Percentiles rank a stretch among this genome's conserved stretches.
Conservation (phyloP, 495 filamentous ascomycete species). For the Glonium stellatum region DNA sequence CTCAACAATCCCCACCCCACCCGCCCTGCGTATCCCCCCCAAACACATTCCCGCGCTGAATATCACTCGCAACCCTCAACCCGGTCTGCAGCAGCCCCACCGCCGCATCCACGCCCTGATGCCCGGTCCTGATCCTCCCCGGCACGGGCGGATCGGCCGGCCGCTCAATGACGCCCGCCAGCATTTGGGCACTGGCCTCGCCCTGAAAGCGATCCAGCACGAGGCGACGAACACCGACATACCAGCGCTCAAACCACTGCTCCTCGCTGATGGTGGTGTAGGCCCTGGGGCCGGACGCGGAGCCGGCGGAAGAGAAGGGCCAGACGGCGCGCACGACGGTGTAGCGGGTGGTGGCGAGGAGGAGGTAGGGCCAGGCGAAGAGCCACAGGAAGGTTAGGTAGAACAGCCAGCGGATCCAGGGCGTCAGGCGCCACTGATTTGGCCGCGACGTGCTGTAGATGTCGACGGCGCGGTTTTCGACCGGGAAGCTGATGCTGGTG, state of each 20-base stretch:
- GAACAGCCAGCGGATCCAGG: slow-evolving; percentile 53
- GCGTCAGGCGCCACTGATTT: slow-evolving; percentile 51
- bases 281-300: slow-evolving; percentile 22
- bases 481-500: slow-evolving; percentile 47
- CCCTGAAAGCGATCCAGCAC: slow-evolving; percentile 27
- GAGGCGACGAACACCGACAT: slow-evolving; percentile 21
- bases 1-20: slow-evolving; percentile 25
- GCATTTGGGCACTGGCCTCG: slow-evolving; percentile 13
- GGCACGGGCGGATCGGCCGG: slow-evolving; percentile 26
- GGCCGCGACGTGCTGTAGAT: slow-evolving; percentile 50
- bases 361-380: slow-evolving; percentile 57
- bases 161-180: slow-evolving; percentile 19
- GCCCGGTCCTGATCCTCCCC: slow-evolving; percentile 21
- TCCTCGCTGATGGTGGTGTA: slow-evolving; percentile 37
- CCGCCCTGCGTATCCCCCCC: slow-evolving; percentile 11
- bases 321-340: slow-evolving; percentile 50
- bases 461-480: slow-evolving; percentile 41
- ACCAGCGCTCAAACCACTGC: slow-evolving; percentile 27
- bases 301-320: slow-evolving; percentile 39
- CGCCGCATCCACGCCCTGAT: slow-evolving; percentile 27
- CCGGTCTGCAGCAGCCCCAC: slow-evolving; percentile 23
- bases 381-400: slow-evolving; percentile 55
- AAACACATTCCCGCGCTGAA: slow-evolving; percentile 13
- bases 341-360: slow-evolving; percentile 55
- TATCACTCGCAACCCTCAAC: slow-evolving; percentile 20